phyloP scores from a whole-genome alignment of 768 basidiomycete genomes.

The Fomitopsis serialis region DNA sequence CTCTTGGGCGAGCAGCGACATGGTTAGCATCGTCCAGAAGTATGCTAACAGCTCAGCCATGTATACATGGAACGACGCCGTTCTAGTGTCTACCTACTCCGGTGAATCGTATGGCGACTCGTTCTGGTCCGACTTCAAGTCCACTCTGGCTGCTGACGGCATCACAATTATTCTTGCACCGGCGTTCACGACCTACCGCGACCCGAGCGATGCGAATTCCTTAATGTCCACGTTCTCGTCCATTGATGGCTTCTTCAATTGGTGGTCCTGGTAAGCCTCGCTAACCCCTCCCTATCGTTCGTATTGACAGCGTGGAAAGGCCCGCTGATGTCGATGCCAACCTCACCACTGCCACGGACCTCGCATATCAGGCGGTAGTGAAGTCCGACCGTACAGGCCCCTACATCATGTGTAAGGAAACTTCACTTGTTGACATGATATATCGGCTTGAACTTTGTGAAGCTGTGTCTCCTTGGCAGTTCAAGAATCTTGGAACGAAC shows the following conservation, averaged over 20 bases:
- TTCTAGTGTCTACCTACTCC: slow-evolving; percentile 32
- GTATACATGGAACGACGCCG: slow-evolving; percentile 19
- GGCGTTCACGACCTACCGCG: slow-evolving; percentile 25
- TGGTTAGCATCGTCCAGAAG: slow-evolving; percentile 21
- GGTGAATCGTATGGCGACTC: slow-evolving; percentile 29
- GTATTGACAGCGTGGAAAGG: not conserved
- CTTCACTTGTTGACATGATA: not conserved
- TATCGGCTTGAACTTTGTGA: not conserved
- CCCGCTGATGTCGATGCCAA: slow-evolving; percentile 1
- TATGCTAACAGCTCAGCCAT: slow-evolving; percentile 27
- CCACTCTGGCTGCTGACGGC: slow-evolving; percentile 10
- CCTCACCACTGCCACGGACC: slow-evolving; percentile 22
- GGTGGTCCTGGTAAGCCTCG: slow-evolving; percentile 29
- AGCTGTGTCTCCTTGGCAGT: slow-evolving; percentile 6
- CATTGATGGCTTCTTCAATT: slow-evolving; percentile 29
- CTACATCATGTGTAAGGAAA: slow-evolving; percentile 23
- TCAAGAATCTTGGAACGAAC: slow-evolving; percentile 2
- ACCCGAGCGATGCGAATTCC: slow-evolving; percentile 14
- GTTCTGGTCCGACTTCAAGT: slow-evolving; percentile 18
- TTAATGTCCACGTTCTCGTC: slow-evolving; percentile 20
- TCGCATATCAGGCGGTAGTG: slow-evolving; percentile 21
- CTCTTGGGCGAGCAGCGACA: slow-evolving; percentile 13
- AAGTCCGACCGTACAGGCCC: slow-evolving; percentile 16
- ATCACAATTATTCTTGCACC: slow-evolving; percentile 28
- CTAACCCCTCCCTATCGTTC: not conserved